These are phyloP conservation scores for Leishmania major DNA, from an alignment of 208 protist species.

Conservation along the genomic window DNA sequence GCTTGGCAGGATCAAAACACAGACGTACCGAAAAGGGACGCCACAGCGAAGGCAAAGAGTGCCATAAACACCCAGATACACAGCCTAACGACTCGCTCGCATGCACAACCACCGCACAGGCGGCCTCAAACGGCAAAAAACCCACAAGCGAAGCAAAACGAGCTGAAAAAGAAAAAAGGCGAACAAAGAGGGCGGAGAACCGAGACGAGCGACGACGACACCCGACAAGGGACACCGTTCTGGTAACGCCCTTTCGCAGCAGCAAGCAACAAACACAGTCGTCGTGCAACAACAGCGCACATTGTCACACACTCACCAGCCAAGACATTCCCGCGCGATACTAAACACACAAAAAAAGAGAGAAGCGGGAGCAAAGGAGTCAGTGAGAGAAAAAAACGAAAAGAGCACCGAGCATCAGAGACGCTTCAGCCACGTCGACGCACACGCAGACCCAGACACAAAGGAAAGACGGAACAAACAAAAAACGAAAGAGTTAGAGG, in stretches of 20 bases:
- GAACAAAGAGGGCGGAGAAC: background rate
- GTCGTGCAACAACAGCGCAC: background rate
- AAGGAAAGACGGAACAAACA: conserved; percentile 1
- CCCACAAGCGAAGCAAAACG: too few relatives aligned
- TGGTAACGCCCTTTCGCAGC: background rate
- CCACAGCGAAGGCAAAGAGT: conserved; percentile 9
- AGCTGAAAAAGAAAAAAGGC: too few relatives aligned
- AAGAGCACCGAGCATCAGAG: background rate
- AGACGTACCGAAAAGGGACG: conserved; percentile 12
- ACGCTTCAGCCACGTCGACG: background rate
- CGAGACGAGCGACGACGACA: background rate
- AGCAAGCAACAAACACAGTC: background rate
- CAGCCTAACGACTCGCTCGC: background rate
- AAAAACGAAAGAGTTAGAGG: background rate
- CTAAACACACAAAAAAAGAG: background rate
- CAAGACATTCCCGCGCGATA: background rate
- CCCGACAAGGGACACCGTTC: background rate
- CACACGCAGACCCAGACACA: background rate
- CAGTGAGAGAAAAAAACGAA: too few relatives aligned
- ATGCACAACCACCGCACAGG: background rate
- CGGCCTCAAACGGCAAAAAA: background rate
- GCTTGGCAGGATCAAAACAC: background rate
- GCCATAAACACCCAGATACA: conserved; percentile 1
- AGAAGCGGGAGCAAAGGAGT: background rate
- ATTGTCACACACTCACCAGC: background rate